These are phyloP conservation scores for Fusarium fujikuroi DNA, from an alignment of 2,329 filamentous ascomycete species.

Conservation along the genomic window DNA sequence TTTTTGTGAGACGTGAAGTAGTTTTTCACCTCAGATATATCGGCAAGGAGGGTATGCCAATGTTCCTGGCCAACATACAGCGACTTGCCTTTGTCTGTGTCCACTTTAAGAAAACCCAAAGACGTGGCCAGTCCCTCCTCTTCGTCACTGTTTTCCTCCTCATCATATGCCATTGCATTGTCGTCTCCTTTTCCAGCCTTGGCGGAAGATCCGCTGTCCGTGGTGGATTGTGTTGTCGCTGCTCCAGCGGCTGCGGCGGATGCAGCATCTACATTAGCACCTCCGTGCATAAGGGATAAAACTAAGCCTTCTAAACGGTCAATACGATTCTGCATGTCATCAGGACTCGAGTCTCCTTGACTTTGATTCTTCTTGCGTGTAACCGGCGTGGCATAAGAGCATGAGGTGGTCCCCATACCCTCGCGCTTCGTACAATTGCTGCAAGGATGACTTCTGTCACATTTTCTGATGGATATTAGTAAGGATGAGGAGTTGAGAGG, in stretches of 20 bases:
- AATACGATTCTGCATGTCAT: conserved; percentile 99
- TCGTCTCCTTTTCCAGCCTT: conserved; percentile 68
- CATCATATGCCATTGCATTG: conserved; percentile 55
- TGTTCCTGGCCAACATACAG: conserved; percentile 86
- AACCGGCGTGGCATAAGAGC: conserved; percentile 81
- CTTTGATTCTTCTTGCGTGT: conserved; percentile 78
- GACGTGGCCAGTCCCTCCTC: conserved; percentile 77
- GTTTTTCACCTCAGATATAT: conserved; percentile 92
- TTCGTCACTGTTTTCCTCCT: conserved; percentile 73
- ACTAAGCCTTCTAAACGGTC: conserved; percentile 93
- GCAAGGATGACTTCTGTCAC: conserved; percentile 89
- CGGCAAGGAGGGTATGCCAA: conserved; percentile 82
- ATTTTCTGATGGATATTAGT: conserved; percentile 72
- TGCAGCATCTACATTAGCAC: conserved; percentile 62
- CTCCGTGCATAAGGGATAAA: conserved; percentile 92
- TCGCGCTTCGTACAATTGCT: conserved; percentile 95
- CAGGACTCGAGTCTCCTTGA: conserved; percentile 72
- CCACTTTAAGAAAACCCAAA: conserved; percentile 84
- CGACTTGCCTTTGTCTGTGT: conserved; percentile 78
- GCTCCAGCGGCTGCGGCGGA: conserved; percentile 51
- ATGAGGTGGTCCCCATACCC: conserved; percentile 81
- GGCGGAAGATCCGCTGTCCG: conserved; percentile 58
- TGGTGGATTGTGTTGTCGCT: conserved; percentile 50
- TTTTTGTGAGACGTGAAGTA: conserved; percentile 90
- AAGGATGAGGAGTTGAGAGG: not conserved